phyloP scores from a whole-genome alignment of 2,329 filamentous ascomycete genomes.

The Macroventuria anomochaeta region DNA sequence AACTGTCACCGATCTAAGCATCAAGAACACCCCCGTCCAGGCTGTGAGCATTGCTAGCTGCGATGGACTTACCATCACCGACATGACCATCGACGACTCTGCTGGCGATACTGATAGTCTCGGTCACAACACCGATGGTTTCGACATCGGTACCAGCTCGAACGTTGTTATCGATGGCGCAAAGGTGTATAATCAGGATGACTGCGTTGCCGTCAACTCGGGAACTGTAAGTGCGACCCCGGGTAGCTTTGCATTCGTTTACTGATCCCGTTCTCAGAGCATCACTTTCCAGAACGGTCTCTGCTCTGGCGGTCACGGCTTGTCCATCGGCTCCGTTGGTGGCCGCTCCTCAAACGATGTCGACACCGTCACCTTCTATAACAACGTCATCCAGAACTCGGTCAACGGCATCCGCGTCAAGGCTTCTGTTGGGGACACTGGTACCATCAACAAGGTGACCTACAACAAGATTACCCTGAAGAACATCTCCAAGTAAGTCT shows the following conservation, averaged over 20 bases:
- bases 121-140: slow-evolving; percentile 62
- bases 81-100: slow-evolving; percentile 63
- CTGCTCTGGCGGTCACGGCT: slow-evolving; percentile 62
- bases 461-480: slow-evolving; percentile 56
- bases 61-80: slow-evolving; percentile 53
- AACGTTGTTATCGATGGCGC: slow-evolving; percentile 59
- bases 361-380: slow-evolving; percentile 58
- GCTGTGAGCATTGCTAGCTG: slow-evolving; percentile 56
- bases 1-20: slow-evolving; percentile 56
- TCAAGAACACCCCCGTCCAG: slow-evolving; percentile 63
- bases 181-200: slow-evolving; percentile 64
- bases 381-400: slow-evolving; percentile 58
- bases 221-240: slow-evolving; percentile 47
- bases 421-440: slow-evolving; percentile 59
- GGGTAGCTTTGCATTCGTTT: neutral
- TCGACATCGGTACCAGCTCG: slow-evolving; percentile 59
- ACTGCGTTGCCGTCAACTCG: slow-evolving; percentile 65
- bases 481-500: slow-evolving; percentile 51
- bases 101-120: slow-evolving; percentile 54
- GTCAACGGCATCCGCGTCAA: slow-evolving; percentile 65
- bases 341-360: slow-evolving; percentile 62
- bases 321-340: slow-evolving; percentile 65
- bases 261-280: slow-evolving; percentile 17
- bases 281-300: slow-evolving; percentile 50
- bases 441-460: slow-evolving; percentile 56